Evolutionary conservation across 2,329 filamentous ascomycete species (phyloP).

Genomic region (Nigrospora osmanthi): DNA sequence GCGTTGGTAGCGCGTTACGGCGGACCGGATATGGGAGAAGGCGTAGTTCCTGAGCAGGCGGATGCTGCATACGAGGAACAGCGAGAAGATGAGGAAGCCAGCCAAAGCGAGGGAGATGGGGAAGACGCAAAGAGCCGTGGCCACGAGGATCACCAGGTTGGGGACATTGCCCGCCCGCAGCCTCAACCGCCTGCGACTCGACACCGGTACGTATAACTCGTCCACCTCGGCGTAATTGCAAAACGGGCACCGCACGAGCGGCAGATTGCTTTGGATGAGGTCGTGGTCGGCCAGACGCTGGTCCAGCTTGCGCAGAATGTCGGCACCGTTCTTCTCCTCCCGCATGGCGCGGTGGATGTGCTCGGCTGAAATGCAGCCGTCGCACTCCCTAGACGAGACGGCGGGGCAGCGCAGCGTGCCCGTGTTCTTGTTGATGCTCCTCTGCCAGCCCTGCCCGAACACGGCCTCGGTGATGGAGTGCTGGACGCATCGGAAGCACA

Average conservation of each 20-base stretch:
- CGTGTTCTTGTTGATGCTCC: conserved; percentile 64
- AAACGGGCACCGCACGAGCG: conserved; percentile 79
- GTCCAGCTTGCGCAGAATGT: conserved; percentile 69
- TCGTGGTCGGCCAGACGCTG: conserved; percentile 70
- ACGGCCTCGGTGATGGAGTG: conserved; percentile 78
- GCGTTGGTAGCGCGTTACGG: conserved; percentile 60
- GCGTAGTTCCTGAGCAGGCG: conserved; percentile 33
- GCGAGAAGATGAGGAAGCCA: conserved; percentile 33
- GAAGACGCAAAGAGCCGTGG: conserved; percentile 10
- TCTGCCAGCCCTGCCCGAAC: conserved; percentile 87
- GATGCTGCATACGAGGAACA: conserved; percentile 32
- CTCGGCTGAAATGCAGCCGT: conserved; percentile 61
- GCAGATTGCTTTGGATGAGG: conserved; percentile 64
- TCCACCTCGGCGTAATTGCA: conserved; percentile 89
- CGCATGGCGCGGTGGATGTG: conserved; percentile 67
- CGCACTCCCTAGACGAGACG: conserved; percentile 61
- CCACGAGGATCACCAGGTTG: conserved; percentile 22
- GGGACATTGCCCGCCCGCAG: conserved; percentile 44
- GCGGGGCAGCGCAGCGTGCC: conserved; percentile 81
- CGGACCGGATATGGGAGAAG: conserved; percentile 42
- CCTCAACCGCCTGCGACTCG: conserved; percentile 43
- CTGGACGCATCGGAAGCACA: conserved; percentile 78
- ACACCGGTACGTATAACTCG: conserved; percentile 56
- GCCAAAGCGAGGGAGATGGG: conserved; percentile 32
- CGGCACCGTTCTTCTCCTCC: conserved; percentile 59